Evolutionary conservation across 106 monocot species (phyloP), one percentile per base, ranked within the genome.

Genomic region (Dendrobium catenatum): DNA sequence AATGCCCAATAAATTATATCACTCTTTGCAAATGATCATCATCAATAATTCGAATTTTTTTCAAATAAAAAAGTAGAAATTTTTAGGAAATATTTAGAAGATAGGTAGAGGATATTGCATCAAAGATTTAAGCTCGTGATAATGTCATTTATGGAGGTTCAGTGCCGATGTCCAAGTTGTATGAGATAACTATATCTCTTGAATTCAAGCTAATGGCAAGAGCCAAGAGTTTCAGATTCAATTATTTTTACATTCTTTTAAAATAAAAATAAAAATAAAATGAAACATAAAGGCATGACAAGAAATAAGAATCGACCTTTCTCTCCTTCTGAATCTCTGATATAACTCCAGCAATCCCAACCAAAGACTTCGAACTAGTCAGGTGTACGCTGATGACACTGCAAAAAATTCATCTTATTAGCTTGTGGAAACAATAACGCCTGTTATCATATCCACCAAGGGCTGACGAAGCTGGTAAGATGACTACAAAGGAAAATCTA

Each of bases 311-410:
- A 49, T 72, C 55, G 19, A 98, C 99, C 99, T 99, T 99, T 89
- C 91, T 99, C 88, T 99, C 93, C 80, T 89, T 91, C 68, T 95
- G 91, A 81, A 99, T 95, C 79, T 91, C 93, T 46, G 91, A 88
- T 87, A 99, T 95, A 58, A 99, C 95, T 41, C 99, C 99, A 82
- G 87, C 37, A 87, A 99, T 90, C 37, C 99, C 99, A 24, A 93
- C 99, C 73, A 99, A 85, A 75, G 99, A 99, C 72, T 99, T 99
- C 61, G 99, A 99, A 86, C 99, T 99, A 59, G 95, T 99, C 85
- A 99, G 84, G 79, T 99, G 99, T 51, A 99, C 91, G 75, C 99
- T 91, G 55, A 95, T 84, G 75, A 99, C 99, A 83, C 98, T 98
- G 83, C 56, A 90, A 78, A 73, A 59, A 61, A 44, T 17, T 27